Conservation (phyloP, 2,329 filamentous ascomycete species). For the Sporothrix curviconia region DNA sequence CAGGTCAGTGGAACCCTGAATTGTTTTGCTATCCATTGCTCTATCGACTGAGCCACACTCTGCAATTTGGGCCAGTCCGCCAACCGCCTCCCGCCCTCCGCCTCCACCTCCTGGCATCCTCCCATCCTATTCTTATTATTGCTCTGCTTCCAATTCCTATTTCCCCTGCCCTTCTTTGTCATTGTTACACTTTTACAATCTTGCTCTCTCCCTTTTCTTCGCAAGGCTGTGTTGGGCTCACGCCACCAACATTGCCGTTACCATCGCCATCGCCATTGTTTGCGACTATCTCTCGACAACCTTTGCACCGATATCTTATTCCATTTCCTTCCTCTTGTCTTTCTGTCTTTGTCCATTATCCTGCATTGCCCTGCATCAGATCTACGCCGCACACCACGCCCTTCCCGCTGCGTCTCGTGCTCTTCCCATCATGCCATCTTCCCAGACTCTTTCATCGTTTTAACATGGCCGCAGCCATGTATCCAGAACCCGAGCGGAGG, state of each 20-base stretch:
- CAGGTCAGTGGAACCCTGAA: slow-evolving; percentile 12
- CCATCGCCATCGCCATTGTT: too few species aligned
- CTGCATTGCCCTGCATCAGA: neutral
- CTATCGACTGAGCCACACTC: too few species aligned
- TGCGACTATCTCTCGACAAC: too few species aligned
- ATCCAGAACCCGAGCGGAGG: slow-evolving; percentile 30
- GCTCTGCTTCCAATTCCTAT: neutral
- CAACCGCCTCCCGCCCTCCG: too few species aligned
- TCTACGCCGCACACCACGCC: neutral
- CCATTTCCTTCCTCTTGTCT: too few species aligned
- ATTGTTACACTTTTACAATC: neutral
- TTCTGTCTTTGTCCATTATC: neutral
- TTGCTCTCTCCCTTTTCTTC: neutral
- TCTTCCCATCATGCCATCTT: neutral
- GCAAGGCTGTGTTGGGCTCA: slow-evolving; percentile 3
- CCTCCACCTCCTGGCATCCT: neutral
- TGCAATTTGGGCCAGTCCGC: too few species aligned
- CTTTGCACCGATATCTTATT: too few species aligned
- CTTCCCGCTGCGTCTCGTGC: neutral
- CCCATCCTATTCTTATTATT: neutral
- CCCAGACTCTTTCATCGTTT: neutral
- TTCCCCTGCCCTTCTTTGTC: neutral
- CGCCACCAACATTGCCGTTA: neutral
- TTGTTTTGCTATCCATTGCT: slow-evolving; percentile 5
- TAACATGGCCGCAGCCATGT: slow-evolving; percentile 21